Evolutionary conservation across 208 protist genomes (phyloP), one percentile per base, ranked within the genome.

Genomic region (Strigomonas oncopelti): DNA sequence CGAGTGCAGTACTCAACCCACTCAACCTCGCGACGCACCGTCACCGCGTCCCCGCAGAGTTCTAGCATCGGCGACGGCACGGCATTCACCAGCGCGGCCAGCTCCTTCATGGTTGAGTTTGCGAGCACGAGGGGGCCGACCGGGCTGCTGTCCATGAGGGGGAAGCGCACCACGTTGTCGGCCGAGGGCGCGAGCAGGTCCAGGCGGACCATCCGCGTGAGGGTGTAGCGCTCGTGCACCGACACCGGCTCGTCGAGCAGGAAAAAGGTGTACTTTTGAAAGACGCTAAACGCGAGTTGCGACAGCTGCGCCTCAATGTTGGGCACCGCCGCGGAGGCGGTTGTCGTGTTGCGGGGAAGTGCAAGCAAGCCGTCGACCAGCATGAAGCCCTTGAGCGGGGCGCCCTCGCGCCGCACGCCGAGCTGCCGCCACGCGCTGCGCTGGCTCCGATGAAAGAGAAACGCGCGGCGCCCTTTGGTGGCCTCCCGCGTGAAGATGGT

Each of bases 61-160:
- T 82, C 78, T 59, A 78, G 62, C 54, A 87, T 29, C 27, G 77
- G 70, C 2, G 71, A 61, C 0, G 75, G 51, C 25, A 61, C 65
- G n/a, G 32, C 38, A 18, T 28, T 28, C n/a, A 81, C 65, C 13
- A 71, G 65, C 20, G 27, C 18, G 32, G 36, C 53, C 18, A 77
- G 72, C 4, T 61, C 29, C 4, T 72, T 65, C 36, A 74, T 51
- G 20, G 74, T 56, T 5, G 32, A 61, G 24, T 61, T 57, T 11
- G 28, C 36, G 20, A 81, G 67, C 16, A 73, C 65, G 31, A 87
- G 66, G 45, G 69, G 36, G 8, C 34, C 60, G 29, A 56, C 64
- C 4, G 5, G 20, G 60, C 60, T 64, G 52, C 25, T n/a, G 38
- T 51, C 60, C 25, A 48, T 45, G 9, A 56, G 54, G 34, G 29